These are phyloP conservation scores for Wickerhamomyces alni DNA, from an alignment of 805 yeast genomes.

Conservation along the genomic window DNA sequence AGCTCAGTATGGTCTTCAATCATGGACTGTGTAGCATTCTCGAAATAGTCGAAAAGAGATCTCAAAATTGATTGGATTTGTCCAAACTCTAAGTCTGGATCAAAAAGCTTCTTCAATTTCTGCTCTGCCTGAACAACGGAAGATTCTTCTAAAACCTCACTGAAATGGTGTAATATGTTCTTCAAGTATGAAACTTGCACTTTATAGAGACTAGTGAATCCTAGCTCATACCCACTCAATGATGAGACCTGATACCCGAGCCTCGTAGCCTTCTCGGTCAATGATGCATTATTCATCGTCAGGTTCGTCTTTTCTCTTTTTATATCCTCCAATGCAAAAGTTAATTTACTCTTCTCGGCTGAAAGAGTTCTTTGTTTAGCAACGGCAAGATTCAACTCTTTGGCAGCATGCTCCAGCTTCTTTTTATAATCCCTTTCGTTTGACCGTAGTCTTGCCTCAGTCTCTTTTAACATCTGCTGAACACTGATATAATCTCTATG, in stretches of 20 bases:
- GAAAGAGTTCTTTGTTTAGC: slow-evolving; percentile 38
- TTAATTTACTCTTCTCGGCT: slow-evolving; percentile 39
- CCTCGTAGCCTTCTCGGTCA: slow-evolving; percentile 33
- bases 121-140: slow-evolving; percentile 55
- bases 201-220: slow-evolving; percentile 35
- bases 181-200: slow-evolving; percentile 41
- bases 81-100: slow-evolving; percentile 22
- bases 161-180: slow-evolving; percentile 43
- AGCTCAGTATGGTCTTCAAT: slow-evolving; percentile 46
- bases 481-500: slow-evolving; percentile 21
- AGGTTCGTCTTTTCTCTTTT: slow-evolving; percentile 32
- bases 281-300: slow-evolving; percentile 30
- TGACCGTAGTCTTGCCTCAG: slow-evolving; percentile 16
- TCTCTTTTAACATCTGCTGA: slow-evolving; percentile 17
- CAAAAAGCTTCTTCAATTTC: slow-evolving; percentile 38
- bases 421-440: slow-evolving; percentile 28
- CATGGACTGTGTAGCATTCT: slow-evolving; percentile 54
- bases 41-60: slow-evolving; percentile 47
- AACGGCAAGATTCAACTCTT: slow-evolving; percentile 33
- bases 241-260: slow-evolving; percentile 20
- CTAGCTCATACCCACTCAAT: slow-evolving; percentile 30
- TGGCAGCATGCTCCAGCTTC: slow-evolving; percentile 28
- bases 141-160: slow-evolving; percentile 48
- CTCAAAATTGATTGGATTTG: slow-evolving; percentile 28
- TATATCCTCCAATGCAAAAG: slow-evolving; percentile 33